phyloP scores from a whole-genome alignment of 2,329 filamentous ascomycete species.

The Scolecobasidium constrictum region DNA sequence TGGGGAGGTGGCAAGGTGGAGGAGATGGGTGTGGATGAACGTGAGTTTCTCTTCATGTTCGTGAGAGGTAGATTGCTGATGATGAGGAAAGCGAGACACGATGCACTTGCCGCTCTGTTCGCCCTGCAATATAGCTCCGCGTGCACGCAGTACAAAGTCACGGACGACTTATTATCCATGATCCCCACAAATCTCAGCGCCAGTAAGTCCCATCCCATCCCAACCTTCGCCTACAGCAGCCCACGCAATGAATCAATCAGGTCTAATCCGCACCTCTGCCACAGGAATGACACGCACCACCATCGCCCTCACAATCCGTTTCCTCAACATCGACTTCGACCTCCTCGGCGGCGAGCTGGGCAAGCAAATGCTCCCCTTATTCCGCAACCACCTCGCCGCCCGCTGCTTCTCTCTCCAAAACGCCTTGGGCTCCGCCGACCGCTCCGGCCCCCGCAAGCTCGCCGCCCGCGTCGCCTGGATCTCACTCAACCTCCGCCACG shows the following conservation, averaged over 20 bases:
- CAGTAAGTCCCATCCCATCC: not conserved
- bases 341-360: conserved; percentile 64
- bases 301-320: conserved; percentile 52
- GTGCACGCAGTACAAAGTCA: conserved; percentile 33
- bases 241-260: not conserved
- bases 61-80: no score
- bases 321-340: conserved; percentile 50
- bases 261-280: conserved; percentile 16
- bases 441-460: conserved; percentile 42
- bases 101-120: conserved; percentile 28
- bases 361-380: conserved; percentile 32
- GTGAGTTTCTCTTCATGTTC: conserved; percentile 11
- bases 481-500: conserved; percentile 63
- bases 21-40: conserved; percentile 10
- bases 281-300: conserved; percentile 31
- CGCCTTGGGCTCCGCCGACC: conserved; percentile 62
- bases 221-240: not conserved
- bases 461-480: conserved; percentile 65
- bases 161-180: conserved; percentile 37
- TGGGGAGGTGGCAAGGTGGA: conserved; percentile 22
- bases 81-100: conserved; percentile 22
- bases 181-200: conserved; percentile 20
- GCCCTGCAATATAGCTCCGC: conserved; percentile 31
- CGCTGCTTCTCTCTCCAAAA: conserved; percentile 70
- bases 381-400: conserved; percentile 57